Conservation (phyloP, 495 filamentous ascomycete species). For the Penicillium simplicissimum region DNA sequence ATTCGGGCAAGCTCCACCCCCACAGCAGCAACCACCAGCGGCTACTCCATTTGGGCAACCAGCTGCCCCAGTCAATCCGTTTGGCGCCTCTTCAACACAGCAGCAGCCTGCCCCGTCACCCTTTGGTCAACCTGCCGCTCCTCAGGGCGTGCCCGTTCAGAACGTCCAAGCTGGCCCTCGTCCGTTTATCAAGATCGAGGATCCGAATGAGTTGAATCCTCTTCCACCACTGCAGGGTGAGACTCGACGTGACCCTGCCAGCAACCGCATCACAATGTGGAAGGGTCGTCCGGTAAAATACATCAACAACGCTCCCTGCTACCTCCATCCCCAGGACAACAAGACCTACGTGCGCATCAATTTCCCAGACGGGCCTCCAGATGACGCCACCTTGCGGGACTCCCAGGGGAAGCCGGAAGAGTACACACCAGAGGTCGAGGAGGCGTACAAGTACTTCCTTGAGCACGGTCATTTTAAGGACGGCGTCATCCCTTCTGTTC, state of each 20-base stretch:
- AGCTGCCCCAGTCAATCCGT: conserved; percentile 16
- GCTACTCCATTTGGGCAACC: conserved; percentile 42
- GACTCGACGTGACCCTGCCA: conserved; percentile 39
- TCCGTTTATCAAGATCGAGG: conserved; percentile 33
- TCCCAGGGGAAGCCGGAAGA: conserved; percentile 40
- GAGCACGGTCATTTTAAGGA: conserved; percentile 64
- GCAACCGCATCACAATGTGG: conserved; percentile 46
- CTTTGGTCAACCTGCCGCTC: conserved; percentile 34
- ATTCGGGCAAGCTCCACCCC: conserved; percentile 17
- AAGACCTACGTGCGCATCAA: conserved; percentile 58
- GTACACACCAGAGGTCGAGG: conserved; percentile 51
- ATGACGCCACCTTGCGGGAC: conserved; percentile 44
- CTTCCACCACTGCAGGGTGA: conserved; percentile 41
- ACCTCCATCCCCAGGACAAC: conserved; percentile 49
- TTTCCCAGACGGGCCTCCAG: conserved; percentile 70
- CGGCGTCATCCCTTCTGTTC: conserved; percentile 64
- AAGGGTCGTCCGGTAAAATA: conserved; percentile 58
- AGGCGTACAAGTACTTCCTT: conserved; percentile 59
- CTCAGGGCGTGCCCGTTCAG: conserved; percentile 21
- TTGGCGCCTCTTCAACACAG: conserved; percentile 27
- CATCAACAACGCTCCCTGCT: conserved; percentile 51
- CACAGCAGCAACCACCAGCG: conserved; percentile 17
- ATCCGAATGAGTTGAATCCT: conserved; percentile 36
- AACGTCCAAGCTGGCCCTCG: conserved; percentile 30
- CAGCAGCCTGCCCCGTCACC: conserved; percentile 11